Evolutionary conservation across 2,329 filamentous ascomycete genomes (phyloP), one percentile per base, ranked within the genome.

Genomic region (Setomelanomma holmii): DNA sequence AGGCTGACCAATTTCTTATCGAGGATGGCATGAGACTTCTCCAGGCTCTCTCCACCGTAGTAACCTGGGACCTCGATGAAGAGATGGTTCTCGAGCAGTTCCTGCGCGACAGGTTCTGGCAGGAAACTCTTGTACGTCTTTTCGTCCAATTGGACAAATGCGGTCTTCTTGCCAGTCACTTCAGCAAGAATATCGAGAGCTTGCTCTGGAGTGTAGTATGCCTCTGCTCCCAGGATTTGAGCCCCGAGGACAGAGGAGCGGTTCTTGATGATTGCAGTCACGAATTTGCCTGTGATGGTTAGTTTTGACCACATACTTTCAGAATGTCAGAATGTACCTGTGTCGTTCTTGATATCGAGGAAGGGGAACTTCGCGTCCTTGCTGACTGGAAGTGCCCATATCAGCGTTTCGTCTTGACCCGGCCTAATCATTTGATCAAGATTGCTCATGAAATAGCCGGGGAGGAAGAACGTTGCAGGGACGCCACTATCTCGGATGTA

Each of bases 391-490:
- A 51, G 52, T 23, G 40, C 48, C 22, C 41, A 66, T 8, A 43
- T 59, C 42, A 53, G 59, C 55, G 44, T 49, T 21, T 39, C 69
- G 55, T 58, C 67, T 53, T 56, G 43, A 16, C 41, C 40, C 22
- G 59, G 57, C 12, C 45, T 45, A n/a, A 66, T 50, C 2, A 39
- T 40, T 14, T 42, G 30, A 20, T 42, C 53, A 14, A 81, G 67
- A 63, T 84, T 84, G 58, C 76, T 63, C 82, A 84, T 85, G 66
- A 84, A 87, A 54, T 76, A 77, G 0, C 78, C 83, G 0, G 82
- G 78, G 23, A 79, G 62, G 61, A 82, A 79, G 62, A 85, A 85
- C 0, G 82, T 79, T 4, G 51, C 45, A 4, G 57, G 52, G 2
- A 61, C 39, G 6, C 57, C 60, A 6, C 27, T 55, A 0, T 78